These are phyloP conservation scores for Suillus placidus DNA, from an alignment of 768 basidiomycete species.

Conservation along the genomic window DNA sequence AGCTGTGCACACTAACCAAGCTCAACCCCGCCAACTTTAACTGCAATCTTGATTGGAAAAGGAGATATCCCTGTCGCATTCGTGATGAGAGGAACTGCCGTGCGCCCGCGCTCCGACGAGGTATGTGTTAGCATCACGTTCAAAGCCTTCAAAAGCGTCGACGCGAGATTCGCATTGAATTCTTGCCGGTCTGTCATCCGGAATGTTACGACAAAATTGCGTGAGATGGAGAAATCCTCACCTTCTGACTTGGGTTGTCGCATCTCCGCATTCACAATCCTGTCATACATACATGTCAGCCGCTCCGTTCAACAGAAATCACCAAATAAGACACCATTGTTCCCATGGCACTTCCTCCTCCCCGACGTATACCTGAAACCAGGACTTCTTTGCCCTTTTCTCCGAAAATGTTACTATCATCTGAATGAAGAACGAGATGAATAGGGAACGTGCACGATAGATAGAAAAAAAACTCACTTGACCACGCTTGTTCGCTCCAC, in stretches of 20 bases:
- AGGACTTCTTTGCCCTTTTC: conserved; percentile 74
- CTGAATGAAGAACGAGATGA: conserved; percentile 26
- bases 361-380: conserved; percentile 70
- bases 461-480: conserved; percentile 47
- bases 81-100: conserved; percentile 79
- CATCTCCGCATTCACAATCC: conserved; percentile 81
- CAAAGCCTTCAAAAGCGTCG: conserved; percentile 66
- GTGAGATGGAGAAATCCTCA: conserved; percentile 23
- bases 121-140: conserved; percentile 76
- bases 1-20: conserved; percentile 38
- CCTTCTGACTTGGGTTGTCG: conserved; percentile 74
- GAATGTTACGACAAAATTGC: not conserved
- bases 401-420: conserved; percentile 78
- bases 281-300: conserved; percentile 27
- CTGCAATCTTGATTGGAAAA: conserved; percentile 72
- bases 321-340: conserved; percentile 58
- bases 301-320: not conserved
- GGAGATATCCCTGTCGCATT: conserved; percentile 76
- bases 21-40: conserved; percentile 69
- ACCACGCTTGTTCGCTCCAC: conserved; percentile 60
- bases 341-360: conserved; percentile 91
- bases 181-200: conserved; percentile 45
- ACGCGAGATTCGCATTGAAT: conserved; percentile 60
- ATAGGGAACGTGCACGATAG: not conserved
- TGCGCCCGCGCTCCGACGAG: conserved; percentile 75